Base-by-base conservation (phyloP, 106 monocot genomes). In the Acorus gramineus region DNA sequence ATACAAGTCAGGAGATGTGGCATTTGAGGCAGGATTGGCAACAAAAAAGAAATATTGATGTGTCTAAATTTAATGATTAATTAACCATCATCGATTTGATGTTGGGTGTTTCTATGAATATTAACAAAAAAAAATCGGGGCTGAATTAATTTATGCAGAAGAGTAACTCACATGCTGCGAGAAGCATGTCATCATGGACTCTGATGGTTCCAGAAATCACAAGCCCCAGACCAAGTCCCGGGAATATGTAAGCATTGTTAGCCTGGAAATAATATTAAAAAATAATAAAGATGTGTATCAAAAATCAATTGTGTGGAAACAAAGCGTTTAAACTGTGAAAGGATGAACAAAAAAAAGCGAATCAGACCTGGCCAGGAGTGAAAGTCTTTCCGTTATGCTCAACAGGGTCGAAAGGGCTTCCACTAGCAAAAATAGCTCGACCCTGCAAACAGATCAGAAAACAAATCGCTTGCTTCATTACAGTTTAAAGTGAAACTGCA, bases 161-260 rank as follows among this genome's bases (percentile, higher is more conserved):
- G 28, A 1, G 1, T 59, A 55, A 64, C 84, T 84, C 79, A 92
- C 91, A 81, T 44, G 91, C 91, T 77, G 86, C 79, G 63, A 92
- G 81, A 69, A 92, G 69, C 91, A 92, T 84, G 73, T 86, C 86
- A 48, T 86, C 79, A 58, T 79, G 81, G 28, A 92, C 91, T 61
- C 86, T 75, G 48, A 86, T 84, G 2, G 86, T 81, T 69, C 91
- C 86, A 11, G 86, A 86, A 12, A 92, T 92, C 42, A 92, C 79
- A 69, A 92, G 61, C 44, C 91, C 91, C 42, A 86, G 81, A 46
- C 91, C 91, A 59, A 92, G 79, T 42, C 91, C 91, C 7, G 91
- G 91, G 66, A 92, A 92, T 62, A 92, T 86, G 64, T 92, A 92
- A 42, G 91, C 91, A 81, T 92, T 92, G 74, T 92, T 92, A 67